phyloP scores from a whole-genome alignment of 2,329 filamentous ascomycete species.

The Samsoniella hepiali region DNA sequence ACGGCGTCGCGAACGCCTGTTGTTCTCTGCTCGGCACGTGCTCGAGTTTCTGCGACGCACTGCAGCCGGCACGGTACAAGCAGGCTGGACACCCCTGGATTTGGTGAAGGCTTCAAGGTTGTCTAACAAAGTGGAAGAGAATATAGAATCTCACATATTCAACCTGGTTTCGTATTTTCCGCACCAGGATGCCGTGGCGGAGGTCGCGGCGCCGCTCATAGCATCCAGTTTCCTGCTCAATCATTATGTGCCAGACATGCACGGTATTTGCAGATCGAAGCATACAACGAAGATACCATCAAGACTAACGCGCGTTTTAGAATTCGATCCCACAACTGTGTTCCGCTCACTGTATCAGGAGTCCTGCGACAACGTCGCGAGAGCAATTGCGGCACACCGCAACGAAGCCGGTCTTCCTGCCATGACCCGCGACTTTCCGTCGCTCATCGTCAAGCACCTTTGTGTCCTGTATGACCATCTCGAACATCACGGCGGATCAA shows the following conservation, averaged over 20 bases:
- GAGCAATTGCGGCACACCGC: not conserved
- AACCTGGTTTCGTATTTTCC: not conserved
- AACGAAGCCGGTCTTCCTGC: not conserved
- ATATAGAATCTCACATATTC: not conserved
- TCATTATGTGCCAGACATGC: slow-evolving; percentile 18
- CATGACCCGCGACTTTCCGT: not conserved
- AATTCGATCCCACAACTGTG: not conserved
- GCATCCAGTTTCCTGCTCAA: slow-evolving; percentile 19
- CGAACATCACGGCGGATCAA: not conserved
- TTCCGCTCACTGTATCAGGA: not conserved
- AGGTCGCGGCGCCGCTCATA: slow-evolving; percentile 10
- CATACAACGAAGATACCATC: not conserved
- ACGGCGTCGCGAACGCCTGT: not conserved
- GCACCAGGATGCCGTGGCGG: not conserved
- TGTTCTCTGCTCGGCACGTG: not conserved
- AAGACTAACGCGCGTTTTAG: not conserved
- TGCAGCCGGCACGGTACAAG: not conserved
- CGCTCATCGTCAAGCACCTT: not conserved
- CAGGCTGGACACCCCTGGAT: not conserved
- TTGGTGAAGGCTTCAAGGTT: not conserved
- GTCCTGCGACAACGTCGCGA: not conserved
- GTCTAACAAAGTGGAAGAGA: not conserved
- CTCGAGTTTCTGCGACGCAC: not conserved
- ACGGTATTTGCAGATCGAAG: slow-evolving; percentile 7
- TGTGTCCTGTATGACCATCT: not conserved